phyloP scores from a whole-genome alignment of 2,329 filamentous ascomycete species.

The Arthroderma sp. region DNA sequence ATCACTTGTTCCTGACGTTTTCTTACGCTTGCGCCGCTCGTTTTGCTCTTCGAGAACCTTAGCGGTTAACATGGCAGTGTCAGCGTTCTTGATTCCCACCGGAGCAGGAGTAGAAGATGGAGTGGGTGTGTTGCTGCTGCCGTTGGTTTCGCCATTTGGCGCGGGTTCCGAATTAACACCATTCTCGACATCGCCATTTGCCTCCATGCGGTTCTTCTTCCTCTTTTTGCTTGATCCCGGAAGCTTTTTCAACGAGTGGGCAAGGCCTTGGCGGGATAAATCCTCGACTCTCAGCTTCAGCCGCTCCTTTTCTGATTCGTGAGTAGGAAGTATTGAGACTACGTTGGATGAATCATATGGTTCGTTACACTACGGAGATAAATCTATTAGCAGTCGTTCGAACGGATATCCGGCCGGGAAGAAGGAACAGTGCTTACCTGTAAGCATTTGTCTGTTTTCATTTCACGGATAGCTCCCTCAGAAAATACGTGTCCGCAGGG shows the following conservation, averaged over 20 bases:
- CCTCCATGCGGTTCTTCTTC: constrained; percentile 51
- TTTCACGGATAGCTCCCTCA: constrained; percentile 70
- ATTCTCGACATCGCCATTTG: constrained; percentile 4
- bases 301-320: constrained; percentile 56
- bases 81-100: constrained; percentile 70
- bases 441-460: constrained; percentile 52
- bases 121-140: constrained; percentile 23
- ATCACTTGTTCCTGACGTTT: constrained; percentile 50
- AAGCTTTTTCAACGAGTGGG: constrained; percentile 80
- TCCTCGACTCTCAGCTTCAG: constrained; percentile 54
- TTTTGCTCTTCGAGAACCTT: constrained; percentile 82
- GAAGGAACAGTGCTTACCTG: constrained; percentile 32
- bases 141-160: constrained; percentile 13
- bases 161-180: neutral
- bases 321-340: constrained; percentile 66
- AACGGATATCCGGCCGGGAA: neutral
- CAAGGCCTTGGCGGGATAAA: constrained; percentile 59
- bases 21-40: constrained; percentile 65
- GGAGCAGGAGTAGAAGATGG: constrained; percentile 25
- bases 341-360: constrained; percentile 61
- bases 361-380: constrained; percentile 54
- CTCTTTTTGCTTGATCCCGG: constrained; percentile 50
- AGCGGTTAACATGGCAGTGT: constrained; percentile 73
- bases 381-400: neutral
- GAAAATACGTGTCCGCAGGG: constrained; percentile 94